Evolutionary conservation across 1,284 basidiomycete genomes (phyloP), one percentile per base, ranked within the genome.

Genomic region (Ganoderma sp.): DNA sequence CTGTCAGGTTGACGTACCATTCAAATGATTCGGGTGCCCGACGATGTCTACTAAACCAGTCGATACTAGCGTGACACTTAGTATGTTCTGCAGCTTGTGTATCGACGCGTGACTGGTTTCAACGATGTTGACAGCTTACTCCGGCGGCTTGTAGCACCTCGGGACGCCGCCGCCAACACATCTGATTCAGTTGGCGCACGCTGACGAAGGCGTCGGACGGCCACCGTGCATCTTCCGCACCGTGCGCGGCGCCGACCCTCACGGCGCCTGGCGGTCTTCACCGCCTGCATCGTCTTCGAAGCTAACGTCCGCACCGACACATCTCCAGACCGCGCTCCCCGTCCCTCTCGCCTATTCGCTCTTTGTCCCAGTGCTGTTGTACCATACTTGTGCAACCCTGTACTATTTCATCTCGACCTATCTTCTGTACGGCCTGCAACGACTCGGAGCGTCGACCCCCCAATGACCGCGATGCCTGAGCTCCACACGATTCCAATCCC

Each of bases 401-500:
- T 60, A 42, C 34, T 42, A 42, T 28, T n/a, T 37, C 39, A 22
- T 60, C 5, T 42, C 41, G 43, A 39, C 42, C 10, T 43, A 7
- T 58, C 56, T 34, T 34, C 52, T 56, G 34, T 43, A 43, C 58
- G 39, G 25, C 58, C 39, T 39, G 15, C 22, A 42, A 12, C 56
- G 32, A n/a, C 34, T 34, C 17, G 32, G 37, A 37, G 58, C 39
- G 41, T 52, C 22, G 48, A 52, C 12, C 22, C 48, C 32, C 48
- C n/a, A 14, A 41, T 42, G 58, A 25, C 58, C 10, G 61, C 67
- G 50, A 61, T 57, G 61, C 43, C 68, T 28, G 71, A 41, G 34
- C 75, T 83, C 45, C 81, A 90, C 78, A 81, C 83, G 12, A 77
- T 91, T 19, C 88, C 89, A 22, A 90, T 94, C 67, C 73, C 81